Evolutionary conservation across 306 rosid genomes (phyloP), one percentile per base, ranked within the genome.

Genomic region (Acacia melanoxylon): DNA sequence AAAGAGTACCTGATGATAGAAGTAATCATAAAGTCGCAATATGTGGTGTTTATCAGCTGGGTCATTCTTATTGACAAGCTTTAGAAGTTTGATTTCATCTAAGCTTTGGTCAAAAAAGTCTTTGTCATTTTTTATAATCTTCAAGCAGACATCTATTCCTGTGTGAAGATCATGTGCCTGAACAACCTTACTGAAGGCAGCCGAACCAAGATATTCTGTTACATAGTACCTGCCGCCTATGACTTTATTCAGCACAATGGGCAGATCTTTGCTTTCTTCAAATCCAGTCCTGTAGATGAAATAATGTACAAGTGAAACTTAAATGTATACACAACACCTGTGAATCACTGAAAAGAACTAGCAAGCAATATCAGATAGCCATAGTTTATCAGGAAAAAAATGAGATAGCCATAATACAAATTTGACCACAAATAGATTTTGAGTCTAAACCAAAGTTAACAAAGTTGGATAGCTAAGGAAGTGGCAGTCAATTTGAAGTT

Each of bases 101-200:
- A 96, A 86, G 86, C 99, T 96, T 83, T 96, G 99, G 78, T 96
- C 99, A 54, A 96, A 96, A 27, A 96, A 94, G 80, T 96, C 99
- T 82, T 96, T 96, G 85, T 96, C 99, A 46, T 96, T 96, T 89
- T 92, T 96, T 52, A 96, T 96, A 84, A 96, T 96, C 94, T 96
- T 96, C 84, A 96, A 89, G 91, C 98, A 96, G 89, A 96, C 99
- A 82, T 96, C 94, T 6, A 87, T 54, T 75, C 99, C 99, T 0
- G 83, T 90, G 62, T 85, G 94, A 81, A 96, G 95, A 91, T 96
- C 99, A 61, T 91, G 98, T 45, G 99, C 99, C 89, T 90, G 99
- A 71, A 92, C 92, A 80, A 96, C 99, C 86, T 83, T 93, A 83
- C 98, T 96, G 84, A 96, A 96, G 82, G 99, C 99, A 29, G 99